These are phyloP conservation scores for Acacia concinna DNA, from an alignment of 331 rosid species.

Conservation along the genomic window DNA sequence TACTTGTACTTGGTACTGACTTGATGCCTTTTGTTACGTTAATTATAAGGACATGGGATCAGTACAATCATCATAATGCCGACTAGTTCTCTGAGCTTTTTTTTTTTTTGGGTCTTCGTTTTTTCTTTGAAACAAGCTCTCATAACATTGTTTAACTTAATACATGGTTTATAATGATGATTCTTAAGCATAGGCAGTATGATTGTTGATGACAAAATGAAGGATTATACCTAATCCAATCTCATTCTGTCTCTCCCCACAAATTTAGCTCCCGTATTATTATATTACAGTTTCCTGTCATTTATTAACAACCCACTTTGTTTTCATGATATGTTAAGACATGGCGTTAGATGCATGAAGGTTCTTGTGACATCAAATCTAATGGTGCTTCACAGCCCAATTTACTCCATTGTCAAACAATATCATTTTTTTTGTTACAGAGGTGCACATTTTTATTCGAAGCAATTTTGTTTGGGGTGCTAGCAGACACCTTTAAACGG, in stretches of 20 bases:
- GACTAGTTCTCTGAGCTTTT: neutral
- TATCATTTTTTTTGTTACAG: too few species aligned
- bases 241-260: conserved; percentile 14
- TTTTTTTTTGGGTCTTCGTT: neutral
- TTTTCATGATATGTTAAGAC: neutral
- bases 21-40: conserved; percentile 5
- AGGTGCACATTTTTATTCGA: too few species aligned
- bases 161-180: conserved; percentile 18
- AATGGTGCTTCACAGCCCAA: too few species aligned
- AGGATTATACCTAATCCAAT: conserved; percentile 11
- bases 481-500: too few species aligned
- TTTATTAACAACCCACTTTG: neutral
- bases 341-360: neutral
- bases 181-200: conserved; percentile 5
- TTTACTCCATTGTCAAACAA: too few species aligned
- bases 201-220: conserved; percentile 16
- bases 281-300: neutral
- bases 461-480: too few species aligned
- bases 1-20: neutral
- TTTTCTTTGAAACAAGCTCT: neutral
- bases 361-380: neutral
- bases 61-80: conserved; percentile 15
- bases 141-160: neutral
- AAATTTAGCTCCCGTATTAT: neutral
- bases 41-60: neutral